Conservation (phyloP, 768 basidiomycete species). For the Dacryopinax primogenitus region DNA sequence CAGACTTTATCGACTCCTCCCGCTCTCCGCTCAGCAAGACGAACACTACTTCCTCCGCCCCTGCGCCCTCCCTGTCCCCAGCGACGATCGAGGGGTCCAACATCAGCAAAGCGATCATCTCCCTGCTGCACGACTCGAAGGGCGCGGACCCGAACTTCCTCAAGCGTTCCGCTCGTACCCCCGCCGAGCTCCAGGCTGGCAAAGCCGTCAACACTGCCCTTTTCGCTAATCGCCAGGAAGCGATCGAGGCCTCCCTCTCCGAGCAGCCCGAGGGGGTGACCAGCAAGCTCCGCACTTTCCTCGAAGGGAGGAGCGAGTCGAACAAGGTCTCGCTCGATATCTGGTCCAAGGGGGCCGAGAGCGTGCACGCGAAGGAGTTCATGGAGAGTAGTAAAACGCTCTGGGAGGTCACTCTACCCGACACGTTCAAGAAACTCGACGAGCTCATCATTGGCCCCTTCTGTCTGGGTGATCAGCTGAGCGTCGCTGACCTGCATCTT, state of each 20-base stretch:
- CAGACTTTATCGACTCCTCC: conserved; percentile 73
- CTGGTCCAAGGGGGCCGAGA: conserved; percentile 22
- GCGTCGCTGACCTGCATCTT: conserved; percentile 68
- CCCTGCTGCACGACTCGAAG: conserved; percentile 46
- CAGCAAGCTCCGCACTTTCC: conserved; percentile 24
- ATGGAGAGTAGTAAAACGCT: conserved; percentile 24
- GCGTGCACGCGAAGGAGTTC: conserved; percentile 23
- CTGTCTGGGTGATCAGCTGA: conserved; percentile 59
- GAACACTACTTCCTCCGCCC: conserved; percentile 55
- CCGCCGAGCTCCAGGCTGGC: conserved; percentile 38
- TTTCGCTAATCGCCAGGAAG: conserved; percentile 38
- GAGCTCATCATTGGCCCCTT: conserved; percentile 23
- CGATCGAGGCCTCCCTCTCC: conserved; percentile 38
- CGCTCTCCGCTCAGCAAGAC: conserved; percentile 55
- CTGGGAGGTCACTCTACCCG: conserved; percentile 26
- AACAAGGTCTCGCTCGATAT: conserved; percentile 24
- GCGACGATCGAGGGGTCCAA: conserved; percentile 61
- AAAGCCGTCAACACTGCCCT: conserved; percentile 33
- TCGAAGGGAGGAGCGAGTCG: conserved; percentile 24
- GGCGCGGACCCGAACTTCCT: conserved; percentile 49
- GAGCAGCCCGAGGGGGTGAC: conserved; percentile 26
- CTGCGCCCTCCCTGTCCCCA: conserved; percentile 63
- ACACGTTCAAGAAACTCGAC: conserved; percentile 24
- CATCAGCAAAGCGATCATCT: conserved; percentile 35
- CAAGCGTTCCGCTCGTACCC: conserved; percentile 47